phyloP scores from a whole-genome alignment of 2,329 filamentous ascomycete species.

The Gaeumannomyces tritici region DNA sequence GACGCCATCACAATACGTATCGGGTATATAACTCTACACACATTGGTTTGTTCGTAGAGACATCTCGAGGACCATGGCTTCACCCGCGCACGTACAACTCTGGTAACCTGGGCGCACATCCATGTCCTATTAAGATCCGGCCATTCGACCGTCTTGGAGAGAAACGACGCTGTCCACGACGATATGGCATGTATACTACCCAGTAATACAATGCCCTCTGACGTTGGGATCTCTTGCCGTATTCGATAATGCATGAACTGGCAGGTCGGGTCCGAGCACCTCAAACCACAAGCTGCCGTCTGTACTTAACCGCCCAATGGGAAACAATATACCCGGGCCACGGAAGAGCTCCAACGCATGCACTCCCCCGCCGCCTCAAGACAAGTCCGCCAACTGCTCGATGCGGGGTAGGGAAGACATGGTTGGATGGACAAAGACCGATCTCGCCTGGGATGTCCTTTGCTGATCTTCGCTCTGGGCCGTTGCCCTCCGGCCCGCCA shows the following conservation, averaged over 20 bases:
- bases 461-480: neutral
- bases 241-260: neutral
- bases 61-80: no score
- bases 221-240: neutral
- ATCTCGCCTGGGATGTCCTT: neutral
- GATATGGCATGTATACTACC: neutral
- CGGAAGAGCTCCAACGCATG: neutral
- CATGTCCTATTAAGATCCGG: neutral
- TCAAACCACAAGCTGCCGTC: neutral
- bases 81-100: no score
- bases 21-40: no score
- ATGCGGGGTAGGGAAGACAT: neutral
- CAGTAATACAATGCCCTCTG: neutral
- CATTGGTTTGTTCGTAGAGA: no score
- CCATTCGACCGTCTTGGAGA: neutral
- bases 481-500: neutral
- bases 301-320: neutral
- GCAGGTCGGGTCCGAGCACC: neutral
- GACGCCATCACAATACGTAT: no score
- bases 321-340: neutral
- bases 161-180: neutral
- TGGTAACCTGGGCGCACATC: no score
- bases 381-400: neutral
- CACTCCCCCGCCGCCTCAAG: neutral
- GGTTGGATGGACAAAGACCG: neutral